Conservation (phyloP, 1,284 basidiomycete genomes). For the Ganoderma sinense region DNA sequence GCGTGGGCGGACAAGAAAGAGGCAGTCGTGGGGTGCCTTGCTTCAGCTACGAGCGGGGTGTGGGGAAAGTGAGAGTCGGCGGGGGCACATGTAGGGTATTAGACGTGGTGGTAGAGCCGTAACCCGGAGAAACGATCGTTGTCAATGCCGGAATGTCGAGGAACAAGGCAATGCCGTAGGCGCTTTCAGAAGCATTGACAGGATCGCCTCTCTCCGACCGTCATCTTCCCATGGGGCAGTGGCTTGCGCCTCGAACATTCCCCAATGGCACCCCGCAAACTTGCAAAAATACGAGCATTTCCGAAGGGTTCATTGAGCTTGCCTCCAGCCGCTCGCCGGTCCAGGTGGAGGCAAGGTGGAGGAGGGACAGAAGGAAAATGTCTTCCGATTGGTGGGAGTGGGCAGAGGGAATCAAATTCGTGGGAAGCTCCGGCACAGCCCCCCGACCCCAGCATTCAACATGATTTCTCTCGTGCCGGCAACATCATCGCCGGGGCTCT, state of each 20-base stretch:
- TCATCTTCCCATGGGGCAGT: not conserved
- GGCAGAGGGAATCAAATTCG: not conserved
- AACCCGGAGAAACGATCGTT: not conserved
- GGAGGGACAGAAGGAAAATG: not conserved
- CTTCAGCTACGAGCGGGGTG: not conserved
- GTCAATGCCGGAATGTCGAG: not conserved
- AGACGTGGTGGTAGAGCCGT: not conserved
- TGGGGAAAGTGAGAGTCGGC: not conserved
- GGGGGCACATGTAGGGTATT: not conserved
- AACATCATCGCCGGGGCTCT: too few relatives aligned
- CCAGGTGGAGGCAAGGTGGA: too few relatives aligned
- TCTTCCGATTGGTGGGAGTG: not conserved
- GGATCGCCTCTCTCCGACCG: not conserved
- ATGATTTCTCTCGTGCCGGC: too few relatives aligned
- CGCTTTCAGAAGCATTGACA: not conserved
- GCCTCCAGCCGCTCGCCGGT: not conserved
- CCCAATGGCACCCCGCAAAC: not conserved
- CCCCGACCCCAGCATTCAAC: not conserved
- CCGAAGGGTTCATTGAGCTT: not conserved
- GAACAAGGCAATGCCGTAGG: not conserved
- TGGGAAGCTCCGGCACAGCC: not conserved
- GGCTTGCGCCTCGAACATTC: not conserved
- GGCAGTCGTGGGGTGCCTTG: not conserved
- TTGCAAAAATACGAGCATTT: not conserved
- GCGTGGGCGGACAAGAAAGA: not conserved